phyloP scores from a whole-genome alignment of 768 basidiomycete species.

The Rhodosporidiobolus sp. region DNA sequence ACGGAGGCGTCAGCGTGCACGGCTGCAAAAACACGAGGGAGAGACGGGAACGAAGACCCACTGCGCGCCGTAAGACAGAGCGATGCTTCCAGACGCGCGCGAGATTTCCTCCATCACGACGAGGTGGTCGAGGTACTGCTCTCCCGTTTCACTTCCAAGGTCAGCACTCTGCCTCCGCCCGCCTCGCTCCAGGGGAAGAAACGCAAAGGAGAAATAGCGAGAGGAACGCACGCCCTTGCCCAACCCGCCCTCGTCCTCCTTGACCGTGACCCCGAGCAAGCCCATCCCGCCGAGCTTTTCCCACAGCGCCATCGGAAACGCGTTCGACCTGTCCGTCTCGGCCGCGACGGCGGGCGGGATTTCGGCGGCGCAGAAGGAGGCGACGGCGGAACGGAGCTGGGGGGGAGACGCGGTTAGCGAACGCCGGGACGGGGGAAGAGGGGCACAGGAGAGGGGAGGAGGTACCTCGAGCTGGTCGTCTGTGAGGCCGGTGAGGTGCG shows the following conservation, averaged over 20 bases:
- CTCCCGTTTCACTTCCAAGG: no score
- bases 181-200: no score
- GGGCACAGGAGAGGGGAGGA: constrained; percentile 3
- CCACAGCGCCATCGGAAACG: constrained; percentile 74
- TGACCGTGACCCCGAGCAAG: constrained; percentile 69
- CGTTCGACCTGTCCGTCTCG: constrained; percentile 80
- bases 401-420: constrained; percentile 4
- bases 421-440: rapidly evolving
- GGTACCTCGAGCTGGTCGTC: constrained; percentile 75
- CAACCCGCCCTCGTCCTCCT: constrained; percentile 75
- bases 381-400: constrained; percentile 76
- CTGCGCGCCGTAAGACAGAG: constrained; percentile 85
- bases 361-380: constrained; percentile 73
- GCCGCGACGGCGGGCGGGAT: constrained; percentile 73
- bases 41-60: no score
- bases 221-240: constrained; percentile 62
- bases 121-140: constrained; percentile 60
- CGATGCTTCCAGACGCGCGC: constrained; percentile 83
- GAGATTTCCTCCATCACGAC: constrained; percentile 92
- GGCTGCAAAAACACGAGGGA: no score
- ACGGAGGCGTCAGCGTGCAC: no score
- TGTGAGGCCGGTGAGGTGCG: constrained; percentile 69
- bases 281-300: constrained; percentile 89
- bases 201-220: background rate
- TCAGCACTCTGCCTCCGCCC: no score